These are phyloP conservation scores for Acanthamoeba lenticulata DNA, from an alignment of 208 protist genomes.

Conservation along the genomic window DNA sequence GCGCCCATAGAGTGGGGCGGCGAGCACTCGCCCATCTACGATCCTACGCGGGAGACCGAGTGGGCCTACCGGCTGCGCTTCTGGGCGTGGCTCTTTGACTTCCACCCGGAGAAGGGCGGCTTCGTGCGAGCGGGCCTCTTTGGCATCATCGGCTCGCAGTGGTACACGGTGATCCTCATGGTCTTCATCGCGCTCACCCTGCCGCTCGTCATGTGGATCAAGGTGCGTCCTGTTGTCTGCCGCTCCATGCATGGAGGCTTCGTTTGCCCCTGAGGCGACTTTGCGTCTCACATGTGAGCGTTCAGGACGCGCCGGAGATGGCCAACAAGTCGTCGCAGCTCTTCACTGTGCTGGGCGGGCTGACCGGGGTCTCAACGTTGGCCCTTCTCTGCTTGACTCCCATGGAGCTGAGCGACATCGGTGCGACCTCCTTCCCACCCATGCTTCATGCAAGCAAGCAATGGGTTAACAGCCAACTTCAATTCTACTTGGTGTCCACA, in stretches of 20 bases:
- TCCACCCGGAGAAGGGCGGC: conserved; percentile 6
- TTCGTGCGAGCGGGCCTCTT: conserved; percentile 48
- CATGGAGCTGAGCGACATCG: conserved; percentile 18
- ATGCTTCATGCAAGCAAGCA: background rate
- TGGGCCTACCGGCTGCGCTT: background rate
- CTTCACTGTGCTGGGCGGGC: background rate
- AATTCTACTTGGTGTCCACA: background rate
- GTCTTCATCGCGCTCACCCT: conserved; percentile 27
- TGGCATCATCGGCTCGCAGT: conserved; percentile 50
- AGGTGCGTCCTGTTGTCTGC: background rate
- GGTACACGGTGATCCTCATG: conserved; percentile 56
- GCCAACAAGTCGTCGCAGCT: background rate
- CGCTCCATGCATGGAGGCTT: background rate
- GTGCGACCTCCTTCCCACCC: background rate
- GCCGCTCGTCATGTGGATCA: conserved; percentile 50
- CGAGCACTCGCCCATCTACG: background rate
- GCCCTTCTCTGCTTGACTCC: background rate
- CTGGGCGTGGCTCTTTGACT: conserved; percentile 38
- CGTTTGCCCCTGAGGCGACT: background rate
- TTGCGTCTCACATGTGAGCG: background rate
- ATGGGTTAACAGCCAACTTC: too few relatives aligned
- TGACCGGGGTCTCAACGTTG: background rate
- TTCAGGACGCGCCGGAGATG: background rate
- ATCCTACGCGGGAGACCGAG: background rate
- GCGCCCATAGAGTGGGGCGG: conserved; percentile 52